A percentile compares a stretch with the other conserved stretches of the same genome.
Evolutionary conservation across 2,329 filamentous ascomycete genomes (phyloP).

Genomic region (Trichophyton schoenleinii): DNA sequence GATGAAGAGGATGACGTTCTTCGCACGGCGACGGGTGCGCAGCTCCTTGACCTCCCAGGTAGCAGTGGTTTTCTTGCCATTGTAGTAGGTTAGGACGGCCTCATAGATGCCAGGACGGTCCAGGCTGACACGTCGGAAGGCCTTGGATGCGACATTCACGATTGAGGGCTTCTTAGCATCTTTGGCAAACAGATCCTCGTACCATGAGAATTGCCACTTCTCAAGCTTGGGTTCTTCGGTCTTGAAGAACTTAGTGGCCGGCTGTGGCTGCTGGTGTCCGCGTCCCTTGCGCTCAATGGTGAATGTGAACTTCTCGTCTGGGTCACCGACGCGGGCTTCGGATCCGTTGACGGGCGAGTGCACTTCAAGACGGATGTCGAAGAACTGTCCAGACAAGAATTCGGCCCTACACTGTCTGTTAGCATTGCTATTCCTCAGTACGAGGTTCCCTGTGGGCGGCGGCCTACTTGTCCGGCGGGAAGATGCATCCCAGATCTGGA

Average conservation of each 20-base stretch:
- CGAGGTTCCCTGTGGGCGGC: background rate
- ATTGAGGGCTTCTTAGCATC: slow-evolving; percentile 56
- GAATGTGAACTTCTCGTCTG: slow-evolving; percentile 61
- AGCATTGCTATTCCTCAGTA: background rate
- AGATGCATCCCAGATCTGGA: slow-evolving; percentile 44
- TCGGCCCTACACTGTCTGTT: slow-evolving; percentile 43
- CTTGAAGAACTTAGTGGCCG: slow-evolving; percentile 56
- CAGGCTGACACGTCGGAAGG: slow-evolving; percentile 61
- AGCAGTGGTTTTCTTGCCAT: slow-evolving; percentile 56
- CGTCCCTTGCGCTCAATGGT: slow-evolving; percentile 54
- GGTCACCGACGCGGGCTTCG: slow-evolving; percentile 58
- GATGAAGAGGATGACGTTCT: slow-evolving; percentile 78
- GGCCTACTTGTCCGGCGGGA: slow-evolving; percentile 45
- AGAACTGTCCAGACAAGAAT: slow-evolving; percentile 71
- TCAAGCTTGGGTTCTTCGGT: slow-evolving; percentile 59
- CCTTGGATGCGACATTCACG: slow-evolving; percentile 70
- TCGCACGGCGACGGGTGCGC: slow-evolving; percentile 57
- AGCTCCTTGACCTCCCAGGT: slow-evolving; percentile 66
- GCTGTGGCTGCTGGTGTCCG: slow-evolving; percentile 31
- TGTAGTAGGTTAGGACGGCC: slow-evolving; percentile 64
- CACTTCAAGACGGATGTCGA: slow-evolving; percentile 72
- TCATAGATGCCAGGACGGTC: slow-evolving; percentile 70
- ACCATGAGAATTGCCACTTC: slow-evolving; percentile 75
- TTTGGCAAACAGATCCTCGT: slow-evolving; percentile 67
- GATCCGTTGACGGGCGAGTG: slow-evolving; percentile 72